These are phyloP conservation scores for Chrysochromulina parva DNA, from an alignment of 78 protist genomes.

Conservation along the genomic window DNA sequence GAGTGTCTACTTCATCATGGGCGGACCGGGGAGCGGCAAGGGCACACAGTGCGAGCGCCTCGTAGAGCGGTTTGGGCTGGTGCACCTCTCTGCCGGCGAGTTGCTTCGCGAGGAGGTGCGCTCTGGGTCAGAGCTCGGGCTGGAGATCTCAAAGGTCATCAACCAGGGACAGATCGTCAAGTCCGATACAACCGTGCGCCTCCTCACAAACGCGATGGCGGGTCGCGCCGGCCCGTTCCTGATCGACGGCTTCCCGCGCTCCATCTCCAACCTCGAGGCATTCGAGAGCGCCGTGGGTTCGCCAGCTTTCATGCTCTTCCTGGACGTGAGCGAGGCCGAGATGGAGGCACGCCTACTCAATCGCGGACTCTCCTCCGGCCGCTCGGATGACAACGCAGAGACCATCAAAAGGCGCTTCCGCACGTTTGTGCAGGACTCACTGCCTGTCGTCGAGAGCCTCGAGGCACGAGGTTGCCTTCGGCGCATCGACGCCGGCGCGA, in stretches of 20 bases:
- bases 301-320: background rate
- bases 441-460: constrained; percentile 35
- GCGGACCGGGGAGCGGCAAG: constrained; percentile 44
- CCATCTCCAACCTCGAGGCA: constrained; percentile 13
- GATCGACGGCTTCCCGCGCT: constrained; percentile 58
- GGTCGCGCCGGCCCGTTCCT: background rate
- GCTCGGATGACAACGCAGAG: constrained; percentile 60
- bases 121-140: background rate
- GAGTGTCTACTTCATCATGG: background rate
- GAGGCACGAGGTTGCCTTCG: background rate
- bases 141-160: background rate
- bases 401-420: constrained; percentile 48
- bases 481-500: background rate
- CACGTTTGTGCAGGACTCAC: constrained; percentile 21
- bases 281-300: background rate
- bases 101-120: constrained; percentile 4
- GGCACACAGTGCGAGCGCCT: constrained; percentile 35
- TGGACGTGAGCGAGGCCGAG: background rate
- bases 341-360: constrained; percentile 34
- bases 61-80: background rate
- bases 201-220: constrained; percentile 64
- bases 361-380: constrained; percentile 42
- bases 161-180: background rate
- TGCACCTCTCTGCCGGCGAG: constrained; percentile 30
- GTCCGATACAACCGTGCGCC: constrained; percentile 68